These are phyloP conservation scores for Xylaria sp. DNA, from an alignment of 2,329 filamentous ascomycete genomes.

Conservation along the genomic window DNA sequence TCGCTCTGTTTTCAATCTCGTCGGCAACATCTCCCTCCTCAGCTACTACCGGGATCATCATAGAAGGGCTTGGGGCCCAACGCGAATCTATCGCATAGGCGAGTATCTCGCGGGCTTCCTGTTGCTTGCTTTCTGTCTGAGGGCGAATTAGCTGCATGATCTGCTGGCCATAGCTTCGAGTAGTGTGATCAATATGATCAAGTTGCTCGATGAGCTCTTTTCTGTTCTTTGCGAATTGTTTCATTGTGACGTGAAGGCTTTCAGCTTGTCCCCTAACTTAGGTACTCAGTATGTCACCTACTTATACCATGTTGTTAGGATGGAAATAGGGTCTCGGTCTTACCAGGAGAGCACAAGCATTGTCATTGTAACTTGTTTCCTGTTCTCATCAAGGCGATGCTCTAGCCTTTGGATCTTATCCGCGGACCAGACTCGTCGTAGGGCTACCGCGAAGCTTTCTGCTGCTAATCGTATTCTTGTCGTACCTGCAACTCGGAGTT, in stretches of 20 bases:
- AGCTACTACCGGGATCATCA: not conserved
- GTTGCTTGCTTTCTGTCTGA: not conserved
- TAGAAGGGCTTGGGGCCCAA: not conserved
- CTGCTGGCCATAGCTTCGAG: conserved; percentile 2
- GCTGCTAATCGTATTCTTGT: conserved; percentile 13
- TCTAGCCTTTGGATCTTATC: conserved; percentile 15
- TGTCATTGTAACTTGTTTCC: conserved; percentile 17
- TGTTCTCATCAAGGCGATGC: conserved; percentile 6
- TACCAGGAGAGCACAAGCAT: conserved; percentile 27
- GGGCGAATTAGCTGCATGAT: not conserved
- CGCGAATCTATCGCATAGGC: not conserved
- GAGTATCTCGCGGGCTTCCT: not conserved
- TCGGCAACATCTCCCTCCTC: not conserved
- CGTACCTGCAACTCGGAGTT: not conserved
- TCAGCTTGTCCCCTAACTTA: conserved; percentile 16
- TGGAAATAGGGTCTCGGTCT: not conserved
- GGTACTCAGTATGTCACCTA: not conserved
- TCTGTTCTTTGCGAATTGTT: not conserved
- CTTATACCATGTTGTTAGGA: not conserved
- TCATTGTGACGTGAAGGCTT: conserved; percentile 1
- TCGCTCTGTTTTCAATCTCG: not conserved
- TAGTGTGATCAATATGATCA: not conserved
- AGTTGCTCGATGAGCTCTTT: not conserved
- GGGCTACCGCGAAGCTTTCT: conserved; percentile 7
- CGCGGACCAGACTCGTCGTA: conserved; percentile 12